Conservation (phyloP, 345 rosid species). For the Noccaea caerulescens region DNA sequence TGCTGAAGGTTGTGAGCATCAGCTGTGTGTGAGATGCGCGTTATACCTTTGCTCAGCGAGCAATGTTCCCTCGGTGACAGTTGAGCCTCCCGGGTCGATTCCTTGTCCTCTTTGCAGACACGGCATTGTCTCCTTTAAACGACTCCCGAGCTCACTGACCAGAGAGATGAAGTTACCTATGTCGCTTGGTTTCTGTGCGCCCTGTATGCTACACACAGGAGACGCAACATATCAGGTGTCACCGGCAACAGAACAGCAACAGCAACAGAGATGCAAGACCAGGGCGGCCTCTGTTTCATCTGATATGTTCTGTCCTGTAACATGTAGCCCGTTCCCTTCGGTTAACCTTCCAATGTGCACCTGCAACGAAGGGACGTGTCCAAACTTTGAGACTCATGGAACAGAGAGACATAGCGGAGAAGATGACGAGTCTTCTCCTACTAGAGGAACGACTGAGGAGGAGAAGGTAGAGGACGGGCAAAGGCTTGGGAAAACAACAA, state of each 20-base stretch:
- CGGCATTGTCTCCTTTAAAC: constrained; percentile 71
- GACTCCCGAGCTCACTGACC: constrained; percentile 66
- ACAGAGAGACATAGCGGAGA: constrained; percentile 48
- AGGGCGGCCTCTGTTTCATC: constrained; percentile 82
- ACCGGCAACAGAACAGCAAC: constrained; percentile 57
- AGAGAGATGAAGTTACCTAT: constrained; percentile 67
- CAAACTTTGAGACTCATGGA: constrained; percentile 68
- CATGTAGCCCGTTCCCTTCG: constrained; percentile 95
- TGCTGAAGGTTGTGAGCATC: constrained; percentile 97
- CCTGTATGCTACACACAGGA: constrained; percentile 85
- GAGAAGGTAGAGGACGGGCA: constrained; percentile 81
- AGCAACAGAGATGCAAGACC: constrained; percentile 61
- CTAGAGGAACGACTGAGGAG: constrained; percentile 52
- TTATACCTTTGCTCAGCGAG: constrained; percentile 91
- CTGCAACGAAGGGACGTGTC: constrained; percentile 84
- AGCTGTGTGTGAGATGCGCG: constrained; percentile 92
- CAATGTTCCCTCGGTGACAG: constrained; percentile 64
- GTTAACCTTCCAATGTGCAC: constrained; percentile 86
- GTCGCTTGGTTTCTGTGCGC: constrained; percentile 86
- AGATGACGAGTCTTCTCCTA: constrained; percentile 50
- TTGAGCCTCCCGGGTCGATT: constrained; percentile 79
- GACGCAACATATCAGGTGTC: constrained; percentile 63
- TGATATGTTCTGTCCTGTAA: constrained; percentile 83
- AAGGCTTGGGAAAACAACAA: constrained; percentile 76
- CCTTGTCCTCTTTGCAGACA: constrained; percentile 98